These are phyloP conservation scores for Polygonum maritimum DNA, from an alignment of 148 eudicot species.

Conservation along the genomic window DNA sequence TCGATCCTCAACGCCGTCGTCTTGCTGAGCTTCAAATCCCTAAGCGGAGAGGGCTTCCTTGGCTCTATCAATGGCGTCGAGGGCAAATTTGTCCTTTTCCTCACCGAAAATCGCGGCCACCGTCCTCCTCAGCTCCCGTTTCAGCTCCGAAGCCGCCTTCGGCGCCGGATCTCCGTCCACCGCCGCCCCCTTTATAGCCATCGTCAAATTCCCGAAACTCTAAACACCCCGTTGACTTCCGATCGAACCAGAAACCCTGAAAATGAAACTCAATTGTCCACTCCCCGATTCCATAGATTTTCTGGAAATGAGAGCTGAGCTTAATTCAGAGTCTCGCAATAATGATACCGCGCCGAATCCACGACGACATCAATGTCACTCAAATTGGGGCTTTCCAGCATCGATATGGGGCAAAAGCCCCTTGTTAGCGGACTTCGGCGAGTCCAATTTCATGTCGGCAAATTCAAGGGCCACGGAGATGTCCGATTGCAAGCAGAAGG, in stretches of 20 bases:
- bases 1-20: conserved; percentile 18
- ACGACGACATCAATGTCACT: not conserved
- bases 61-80: conserved; percentile 58
- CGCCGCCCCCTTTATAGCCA: conserved; percentile 41
- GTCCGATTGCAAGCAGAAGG: too few relatives aligned
- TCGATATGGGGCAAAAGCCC: too few relatives aligned
- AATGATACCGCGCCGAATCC: not conserved
- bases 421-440: too few relatives aligned
- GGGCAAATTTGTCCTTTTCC: conserved; percentile 14
- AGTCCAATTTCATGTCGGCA: too few relatives aligned
- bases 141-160: conserved; percentile 42
- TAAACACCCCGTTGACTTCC: not conserved
- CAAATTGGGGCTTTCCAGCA: too few relatives aligned
- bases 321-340: too few relatives aligned
- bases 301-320: not conserved
- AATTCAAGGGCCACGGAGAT: too few relatives aligned
- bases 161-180: conserved; percentile 39
- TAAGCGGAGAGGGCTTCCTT: conserved; percentile 31
- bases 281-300: not conserved
- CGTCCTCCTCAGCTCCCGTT: conserved; percentile 45
- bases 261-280: not conserved
- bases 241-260: not conserved
- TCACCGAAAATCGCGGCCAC: conserved; percentile 50
- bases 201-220: conserved; percentile 6
- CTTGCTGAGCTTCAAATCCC: conserved; percentile 21